Conservation (phyloP, 257 asterid genomes). For the Ophiorrhiza pumila region DNA sequence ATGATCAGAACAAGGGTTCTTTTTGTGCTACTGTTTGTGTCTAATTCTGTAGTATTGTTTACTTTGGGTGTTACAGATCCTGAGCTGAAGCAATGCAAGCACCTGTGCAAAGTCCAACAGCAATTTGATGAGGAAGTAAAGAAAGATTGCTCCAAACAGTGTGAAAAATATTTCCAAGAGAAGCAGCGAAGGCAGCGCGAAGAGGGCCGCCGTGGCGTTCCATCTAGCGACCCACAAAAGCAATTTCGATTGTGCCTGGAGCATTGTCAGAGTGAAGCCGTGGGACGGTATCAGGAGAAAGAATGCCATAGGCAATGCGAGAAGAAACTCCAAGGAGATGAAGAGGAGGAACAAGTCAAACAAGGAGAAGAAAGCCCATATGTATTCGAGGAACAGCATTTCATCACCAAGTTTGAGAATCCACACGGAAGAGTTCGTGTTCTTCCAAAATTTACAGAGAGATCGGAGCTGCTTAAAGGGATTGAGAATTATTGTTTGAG, state of each 20-base stretch:
- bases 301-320: conserved; percentile 14
- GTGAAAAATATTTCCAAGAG: conserved; percentile 22
- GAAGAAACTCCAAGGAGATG: conserved; percentile 2
- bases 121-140: conserved; percentile 11
- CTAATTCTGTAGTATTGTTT: background rate
- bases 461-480: conserved; percentile 52
- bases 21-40: conserved; percentile 32
- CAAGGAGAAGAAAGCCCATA: conserved; percentile 29
- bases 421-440: conserved; percentile 50
- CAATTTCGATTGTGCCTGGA: conserved; percentile 18
- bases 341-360: background rate
- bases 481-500: conserved; percentile 55
- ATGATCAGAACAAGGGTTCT: conserved; percentile 8
- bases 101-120: conserved; percentile 25
- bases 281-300: background rate
- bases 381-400: conserved; percentile 56
- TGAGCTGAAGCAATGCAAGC: conserved; percentile 31
- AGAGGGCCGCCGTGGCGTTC: background rate
- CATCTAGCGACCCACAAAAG: conserved; percentile 9
- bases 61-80: conserved; percentile 29
- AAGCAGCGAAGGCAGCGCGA: conserved; percentile 16
- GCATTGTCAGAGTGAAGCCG: conserved; percentile 10
- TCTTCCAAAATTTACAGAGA: conserved; percentile 51
- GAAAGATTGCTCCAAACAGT: conserved; percentile 17
- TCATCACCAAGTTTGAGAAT: conserved; percentile 33